A percentile compares a stretch with the other conserved stretches of the same genome.
These are phyloP conservation scores for Rhodotorula paludigena DNA, from an alignment of 768 basidiomycete genomes.

Conservation along the genomic window DNA sequence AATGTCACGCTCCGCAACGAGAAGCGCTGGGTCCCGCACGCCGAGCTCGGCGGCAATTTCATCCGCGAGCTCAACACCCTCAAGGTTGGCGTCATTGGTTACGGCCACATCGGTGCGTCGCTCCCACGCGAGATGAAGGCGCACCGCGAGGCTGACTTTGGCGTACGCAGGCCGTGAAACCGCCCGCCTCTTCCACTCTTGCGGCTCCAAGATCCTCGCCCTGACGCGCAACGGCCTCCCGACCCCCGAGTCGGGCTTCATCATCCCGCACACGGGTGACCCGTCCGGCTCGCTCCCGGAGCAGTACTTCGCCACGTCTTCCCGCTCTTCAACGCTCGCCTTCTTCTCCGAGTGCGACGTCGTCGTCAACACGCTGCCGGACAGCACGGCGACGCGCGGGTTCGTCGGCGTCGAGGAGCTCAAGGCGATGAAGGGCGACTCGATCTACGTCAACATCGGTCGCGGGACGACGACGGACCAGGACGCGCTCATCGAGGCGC, in stretches of 20 bases:
- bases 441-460: constrained; percentile 48
- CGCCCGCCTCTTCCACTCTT: constrained; percentile 17
- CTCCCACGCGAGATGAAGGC: no score
- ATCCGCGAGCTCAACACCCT: constrained; percentile 30
- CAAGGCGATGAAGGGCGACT: constrained; percentile 43
- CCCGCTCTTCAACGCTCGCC: neutral
- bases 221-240: constrained; percentile 11
- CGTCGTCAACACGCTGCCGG: constrained; percentile 34
- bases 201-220: constrained; percentile 21
- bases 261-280: constrained; percentile 35
- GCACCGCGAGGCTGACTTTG: no score
- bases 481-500: constrained; percentile 24
- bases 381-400: constrained; percentile 1
- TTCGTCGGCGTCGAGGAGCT: constrained; percentile 28
- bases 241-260: constrained; percentile 16
- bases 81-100: constrained; percentile 29
- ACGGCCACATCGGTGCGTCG: constrained; percentile 31
- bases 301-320: constrained; percentile 21
- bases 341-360: constrained; percentile 34
- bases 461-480: constrained; percentile 46
- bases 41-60: constrained; percentile 16
- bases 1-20: neutral
- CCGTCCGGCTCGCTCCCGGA: constrained; percentile 17
- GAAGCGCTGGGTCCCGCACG: constrained; percentile 11
- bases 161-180: constrained; percentile 23